Percentiles rank a stretch among this genome's conserved stretches.
Conservation (phyloP, 2,329 filamentous ascomycete genomes). For the Colletotrichum navitas region DNA sequence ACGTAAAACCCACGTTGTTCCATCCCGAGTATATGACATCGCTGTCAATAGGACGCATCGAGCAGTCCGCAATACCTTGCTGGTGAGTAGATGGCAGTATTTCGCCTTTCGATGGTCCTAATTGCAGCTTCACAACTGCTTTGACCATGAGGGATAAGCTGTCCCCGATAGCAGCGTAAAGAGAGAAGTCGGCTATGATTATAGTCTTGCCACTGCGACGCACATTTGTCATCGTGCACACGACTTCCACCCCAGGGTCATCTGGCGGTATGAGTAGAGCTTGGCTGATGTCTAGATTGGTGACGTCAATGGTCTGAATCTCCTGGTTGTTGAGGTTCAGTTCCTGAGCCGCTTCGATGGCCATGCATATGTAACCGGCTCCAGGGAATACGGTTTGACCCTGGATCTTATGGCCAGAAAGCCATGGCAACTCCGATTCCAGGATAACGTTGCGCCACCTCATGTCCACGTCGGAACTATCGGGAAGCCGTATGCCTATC, state of each 20-base stretch:
- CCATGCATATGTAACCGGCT: conserved; percentile 53
- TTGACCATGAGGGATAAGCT: neutral
- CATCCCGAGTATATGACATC: conserved; percentile 1
- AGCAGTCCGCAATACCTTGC: neutral
- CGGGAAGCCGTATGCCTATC: conserved; percentile 47
- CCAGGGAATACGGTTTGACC: conserved; percentile 52
- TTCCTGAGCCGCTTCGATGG: conserved; percentile 47
- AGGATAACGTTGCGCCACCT: neutral
- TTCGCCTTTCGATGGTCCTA: neutral
- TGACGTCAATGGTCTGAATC: neutral
- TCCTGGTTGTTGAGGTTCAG: neutral
- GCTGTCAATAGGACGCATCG: neutral
- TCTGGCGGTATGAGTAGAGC: conserved; percentile 4
- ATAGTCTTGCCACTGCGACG: neutral
- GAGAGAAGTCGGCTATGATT: neutral
- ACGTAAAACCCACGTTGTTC: neutral
- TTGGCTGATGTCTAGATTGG: neutral
- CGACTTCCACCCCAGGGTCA: neutral
- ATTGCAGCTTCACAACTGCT: neutral
- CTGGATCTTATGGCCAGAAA: conserved; percentile 46
- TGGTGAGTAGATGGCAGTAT: neutral
- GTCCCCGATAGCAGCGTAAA: neutral
- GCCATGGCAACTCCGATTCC: conserved; percentile 47
- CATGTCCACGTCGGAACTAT: conserved; percentile 46
- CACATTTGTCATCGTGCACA: conserved; percentile 10